Base-by-base conservation (phyloP, 2,329 filamentous ascomycete genomes). In the Aspergillus novoparasiticus region DNA sequence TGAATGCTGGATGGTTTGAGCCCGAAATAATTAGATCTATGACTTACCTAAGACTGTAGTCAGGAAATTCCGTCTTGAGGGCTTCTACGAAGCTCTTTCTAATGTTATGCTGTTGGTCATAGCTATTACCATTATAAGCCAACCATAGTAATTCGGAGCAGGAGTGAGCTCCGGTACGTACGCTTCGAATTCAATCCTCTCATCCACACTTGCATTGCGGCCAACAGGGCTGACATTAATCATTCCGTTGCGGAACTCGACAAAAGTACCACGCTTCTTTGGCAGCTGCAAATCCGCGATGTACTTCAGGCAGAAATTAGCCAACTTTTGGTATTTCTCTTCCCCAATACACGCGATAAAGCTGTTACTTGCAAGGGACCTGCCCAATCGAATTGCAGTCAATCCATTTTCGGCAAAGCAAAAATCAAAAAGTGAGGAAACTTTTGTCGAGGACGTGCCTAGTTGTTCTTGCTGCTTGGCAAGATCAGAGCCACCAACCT, bases 371-470 rank as follows among this genome's bases (percentile, higher is more conserved):
- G 89, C 84, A 62, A 98, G 87, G 60, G 86, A 85, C 77, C 89
- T 80, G 72, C 94, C 95, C 74, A 94, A 82, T 75, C 93, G 93
- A 85, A 86, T 96, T 50, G 94, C 95, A 1, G 91, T 96, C 70
- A 99, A 87, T 12, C 95, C 95, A 82, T 99, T 99, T 84, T 99
- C 95, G 63, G 93, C 85, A 83, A 99, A 99, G 87, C 91, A 95
- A 83, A 92, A 99, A 84, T 99, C 95, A 84, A 99, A 99, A 73
- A 98, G 89, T 66, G 87, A 84, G 58, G 89, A 93, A 65, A 98
- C 94, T 71, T 83, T 78, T 70, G 90, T 85, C 62, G 85, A 82
- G 30, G 86, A 78, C 4, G 87, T 85, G 77, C 93, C 93, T 66
- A 98, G 87, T 83, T 98, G 94, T 81, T 98, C 95, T 81, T 98